These are phyloP conservation scores for Fusarium oxysporum DNA, from an alignment of 2,329 filamentous ascomycete genomes.

Conservation along the genomic window DNA sequence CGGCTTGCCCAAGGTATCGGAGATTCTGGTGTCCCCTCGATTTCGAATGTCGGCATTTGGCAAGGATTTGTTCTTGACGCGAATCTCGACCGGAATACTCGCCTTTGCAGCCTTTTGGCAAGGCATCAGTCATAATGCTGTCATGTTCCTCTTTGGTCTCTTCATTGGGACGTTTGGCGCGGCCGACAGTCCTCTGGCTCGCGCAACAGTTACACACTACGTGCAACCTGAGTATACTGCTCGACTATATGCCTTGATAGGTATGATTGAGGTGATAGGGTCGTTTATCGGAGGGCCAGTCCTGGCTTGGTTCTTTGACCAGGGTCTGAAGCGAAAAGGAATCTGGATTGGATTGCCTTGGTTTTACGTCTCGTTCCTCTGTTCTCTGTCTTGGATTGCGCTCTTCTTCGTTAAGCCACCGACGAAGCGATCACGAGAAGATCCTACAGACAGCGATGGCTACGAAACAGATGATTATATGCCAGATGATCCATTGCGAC, in stretches of 20 bases:
- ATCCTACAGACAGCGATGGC: constrained; percentile 22
- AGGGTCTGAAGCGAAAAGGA: constrained; percentile 51
- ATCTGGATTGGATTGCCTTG: constrained; percentile 55
- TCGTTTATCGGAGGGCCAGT: constrained; percentile 56
- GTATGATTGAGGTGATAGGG: constrained; percentile 54
- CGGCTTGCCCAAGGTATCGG: constrained; percentile 51
- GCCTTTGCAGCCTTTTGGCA: constrained; percentile 50
- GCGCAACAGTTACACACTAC: constrained; percentile 56
- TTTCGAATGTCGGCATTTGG: constrained; percentile 50
- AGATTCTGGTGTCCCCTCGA: constrained; percentile 48
- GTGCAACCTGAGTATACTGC: constrained; percentile 54
- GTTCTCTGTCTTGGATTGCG: constrained; percentile 44
- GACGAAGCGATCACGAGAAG: constrained; percentile 34
- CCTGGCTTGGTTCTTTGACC: constrained; percentile 54
- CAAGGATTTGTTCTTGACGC: constrained; percentile 54
- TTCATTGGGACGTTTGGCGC: constrained; percentile 54
- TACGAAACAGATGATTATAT: constrained; percentile 38
- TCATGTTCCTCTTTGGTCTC: constrained; percentile 53
- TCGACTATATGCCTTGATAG: constrained; percentile 55
- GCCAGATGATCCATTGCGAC: constrained; percentile 41
- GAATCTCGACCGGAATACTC: constrained; percentile 50
- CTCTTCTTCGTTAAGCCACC: constrained; percentile 51
- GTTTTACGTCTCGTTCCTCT: constrained; percentile 53
- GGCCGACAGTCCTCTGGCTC: constrained; percentile 52
- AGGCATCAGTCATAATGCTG: constrained; percentile 49